phyloP scores from a whole-genome alignment of 2,329 filamentous ascomycete species.

The Nectriaceae sp. region DNA sequence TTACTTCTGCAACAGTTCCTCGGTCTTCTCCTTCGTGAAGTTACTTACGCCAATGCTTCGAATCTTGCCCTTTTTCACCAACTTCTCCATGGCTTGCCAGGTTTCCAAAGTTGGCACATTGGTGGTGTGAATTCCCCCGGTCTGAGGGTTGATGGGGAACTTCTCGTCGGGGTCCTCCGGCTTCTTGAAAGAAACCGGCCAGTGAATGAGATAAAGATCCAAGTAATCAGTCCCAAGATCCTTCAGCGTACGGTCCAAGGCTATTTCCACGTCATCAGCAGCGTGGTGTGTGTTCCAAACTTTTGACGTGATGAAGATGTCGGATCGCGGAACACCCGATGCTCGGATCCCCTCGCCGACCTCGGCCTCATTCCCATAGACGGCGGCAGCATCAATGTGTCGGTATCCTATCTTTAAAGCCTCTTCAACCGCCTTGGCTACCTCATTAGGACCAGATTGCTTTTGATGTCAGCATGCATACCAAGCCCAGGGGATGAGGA shows the following conservation, averaged over 20 bases:
- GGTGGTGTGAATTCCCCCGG: slow-evolving; percentile 38
- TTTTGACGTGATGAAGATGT: slow-evolving; percentile 55
- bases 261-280: slow-evolving; percentile 46
- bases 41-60: slow-evolving; percentile 53
- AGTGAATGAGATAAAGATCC: slow-evolving; percentile 52
- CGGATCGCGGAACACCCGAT: slow-evolving; percentile 35
- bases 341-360: slow-evolving; percentile 39
- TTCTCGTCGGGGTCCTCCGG: slow-evolving; percentile 40
- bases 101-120: slow-evolving; percentile 49
- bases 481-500: neutral
- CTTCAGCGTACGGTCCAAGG: slow-evolving; percentile 46
- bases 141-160: slow-evolving; percentile 38
- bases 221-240: slow-evolving; percentile 52
- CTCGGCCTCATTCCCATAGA: slow-evolving; percentile 44
- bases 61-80: slow-evolving; percentile 41
- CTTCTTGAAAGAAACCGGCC: slow-evolving; percentile 46
- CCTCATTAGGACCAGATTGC: slow-evolving; percentile 53
- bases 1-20: slow-evolving; percentile 33
- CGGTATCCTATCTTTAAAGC: slow-evolving; percentile 46
- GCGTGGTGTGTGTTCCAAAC: slow-evolving; percentile 58
- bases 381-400: slow-evolving; percentile 48
- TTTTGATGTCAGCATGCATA: neutral
- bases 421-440: slow-evolving; percentile 32
- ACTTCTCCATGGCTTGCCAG: slow-evolving; percentile 49
- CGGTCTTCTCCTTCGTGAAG: slow-evolving; percentile 44